Evolutionary conservation across 441 rosid species (phyloP).

Genomic region (Arabidopsis lyrata): DNA sequence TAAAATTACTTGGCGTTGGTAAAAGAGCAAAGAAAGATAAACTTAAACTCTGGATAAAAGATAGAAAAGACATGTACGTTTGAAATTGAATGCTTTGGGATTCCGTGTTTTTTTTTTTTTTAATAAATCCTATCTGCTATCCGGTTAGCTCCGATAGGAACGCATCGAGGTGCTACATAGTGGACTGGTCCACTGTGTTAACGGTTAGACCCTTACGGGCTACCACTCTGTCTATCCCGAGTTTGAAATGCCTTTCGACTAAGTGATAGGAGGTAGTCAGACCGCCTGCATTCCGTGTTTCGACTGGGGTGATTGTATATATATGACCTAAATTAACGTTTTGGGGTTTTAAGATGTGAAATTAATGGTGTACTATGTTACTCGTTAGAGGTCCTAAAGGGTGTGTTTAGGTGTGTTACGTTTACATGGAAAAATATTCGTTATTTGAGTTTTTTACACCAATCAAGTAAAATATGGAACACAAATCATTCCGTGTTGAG

Average conservation of each 20-base stretch:
- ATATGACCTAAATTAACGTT: no score
- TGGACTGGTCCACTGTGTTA: no score
- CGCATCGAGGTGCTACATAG: no score
- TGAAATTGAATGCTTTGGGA: conserved; percentile 30
- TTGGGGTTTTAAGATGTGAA: neutral
- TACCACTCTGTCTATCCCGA: no score
- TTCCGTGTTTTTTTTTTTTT: no score
- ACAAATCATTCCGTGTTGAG: neutral
- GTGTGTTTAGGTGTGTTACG: neutral
- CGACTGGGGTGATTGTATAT: no score
- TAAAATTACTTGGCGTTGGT: conserved; percentile 28
- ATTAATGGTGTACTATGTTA: neutral
- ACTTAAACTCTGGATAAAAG: conserved; percentile 1
- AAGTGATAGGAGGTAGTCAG: no score
- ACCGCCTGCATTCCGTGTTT: no score
- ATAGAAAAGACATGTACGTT: conserved; percentile 31
- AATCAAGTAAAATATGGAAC: neutral
- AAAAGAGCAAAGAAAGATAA: conserved; percentile 21
- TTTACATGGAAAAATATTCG: neutral
- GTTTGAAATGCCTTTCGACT: no score
- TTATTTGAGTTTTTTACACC: neutral
- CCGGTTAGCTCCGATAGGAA: no score
- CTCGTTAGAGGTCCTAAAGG: neutral
- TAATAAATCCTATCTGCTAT: no score
- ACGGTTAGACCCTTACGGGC: no score